Evolutionary conservation across 768 basidiomycete genomes (phyloP).

Genomic region (Coprinopsis sp.): DNA sequence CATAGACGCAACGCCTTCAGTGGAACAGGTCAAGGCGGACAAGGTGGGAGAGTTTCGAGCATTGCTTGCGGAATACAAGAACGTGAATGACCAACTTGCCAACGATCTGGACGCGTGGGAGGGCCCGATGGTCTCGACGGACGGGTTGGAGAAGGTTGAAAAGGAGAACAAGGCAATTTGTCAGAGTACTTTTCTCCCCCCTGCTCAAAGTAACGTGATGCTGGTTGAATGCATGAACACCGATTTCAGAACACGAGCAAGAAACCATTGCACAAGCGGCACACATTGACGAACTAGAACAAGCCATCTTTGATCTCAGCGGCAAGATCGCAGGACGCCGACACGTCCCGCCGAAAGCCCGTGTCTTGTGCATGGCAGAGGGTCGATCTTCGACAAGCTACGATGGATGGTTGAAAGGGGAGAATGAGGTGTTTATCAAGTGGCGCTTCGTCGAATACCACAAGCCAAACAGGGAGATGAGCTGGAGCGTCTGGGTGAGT

Average conservation of each 20-base stretch:
- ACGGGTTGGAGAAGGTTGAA: conserved; percentile 9
- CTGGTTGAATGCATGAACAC: conserved; percentile 27
- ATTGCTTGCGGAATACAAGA: conserved; percentile 53
- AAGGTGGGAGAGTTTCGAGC: conserved; percentile 52
- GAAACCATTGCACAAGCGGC: conserved; percentile 36
- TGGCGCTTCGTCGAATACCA: too few relatives aligned
- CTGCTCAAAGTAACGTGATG: background rate
- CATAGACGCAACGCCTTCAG: conserved; percentile 9
- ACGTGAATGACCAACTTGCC: conserved; percentile 38
- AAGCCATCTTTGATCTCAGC: conserved; percentile 69
- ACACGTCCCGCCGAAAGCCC: conserved; percentile 67
- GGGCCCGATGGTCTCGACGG: conserved; percentile 13
- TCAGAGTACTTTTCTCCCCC: conserved; percentile 30
- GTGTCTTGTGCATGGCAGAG: too few relatives aligned
- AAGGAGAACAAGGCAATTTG: conserved; percentile 25
- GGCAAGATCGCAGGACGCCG: conserved; percentile 74
- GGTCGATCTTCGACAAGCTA: too few relatives aligned
- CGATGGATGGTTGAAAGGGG: too few relatives aligned
- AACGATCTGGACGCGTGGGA: conserved; percentile 43
- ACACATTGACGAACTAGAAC: conserved; percentile 69
- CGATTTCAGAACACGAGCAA: conserved; percentile 36
- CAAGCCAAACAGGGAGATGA: too few relatives aligned
- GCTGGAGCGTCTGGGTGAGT: too few relatives aligned
- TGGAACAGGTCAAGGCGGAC: conserved; percentile 35
- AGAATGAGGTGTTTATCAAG: too few relatives aligned